Evolutionary conservation across 441 rosid species (phyloP).

Genomic region (Caryocar brasiliense): DNA sequence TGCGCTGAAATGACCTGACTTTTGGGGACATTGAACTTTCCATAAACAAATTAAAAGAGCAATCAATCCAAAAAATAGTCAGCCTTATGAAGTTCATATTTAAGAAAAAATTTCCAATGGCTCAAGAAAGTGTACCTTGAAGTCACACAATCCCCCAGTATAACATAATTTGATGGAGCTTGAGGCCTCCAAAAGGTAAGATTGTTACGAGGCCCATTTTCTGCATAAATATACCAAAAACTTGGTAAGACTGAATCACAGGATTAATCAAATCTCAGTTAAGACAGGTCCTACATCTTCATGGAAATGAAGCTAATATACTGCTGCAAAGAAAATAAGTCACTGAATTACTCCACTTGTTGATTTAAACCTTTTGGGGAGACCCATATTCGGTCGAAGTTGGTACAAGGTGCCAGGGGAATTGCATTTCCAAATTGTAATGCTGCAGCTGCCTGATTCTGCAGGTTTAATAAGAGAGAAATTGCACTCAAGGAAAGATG

Average conservation of each 20-base stretch:
- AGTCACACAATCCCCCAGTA: slow-evolving; percentile 96
- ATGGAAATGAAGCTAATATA: slow-evolving; percentile 4
- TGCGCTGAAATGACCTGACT: too few relatives aligned
- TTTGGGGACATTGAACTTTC: too few relatives aligned
- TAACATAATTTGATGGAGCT: slow-evolving; percentile 93
- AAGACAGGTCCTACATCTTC: not conserved
- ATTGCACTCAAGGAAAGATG: slow-evolving; percentile 87
- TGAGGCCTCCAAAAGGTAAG: slow-evolving; percentile 98
- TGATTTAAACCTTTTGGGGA: slow-evolving; percentile 65
- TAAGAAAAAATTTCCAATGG: not conserved
- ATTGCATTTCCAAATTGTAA: slow-evolving; percentile 80
- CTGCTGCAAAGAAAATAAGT: slow-evolving; percentile 2
- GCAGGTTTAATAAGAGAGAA: slow-evolving; percentile 84
- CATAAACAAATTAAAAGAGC: not conserved
- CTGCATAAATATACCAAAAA: slow-evolving; percentile 36
- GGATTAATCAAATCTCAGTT: not conserved
- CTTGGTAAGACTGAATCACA: slow-evolving; percentile 6
- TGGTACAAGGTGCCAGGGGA: slow-evolving; percentile 85
- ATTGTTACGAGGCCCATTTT: slow-evolving; percentile 59
- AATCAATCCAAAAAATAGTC: not conserved
- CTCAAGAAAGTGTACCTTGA: slow-evolving; percentile 53
- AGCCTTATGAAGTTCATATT: not conserved
- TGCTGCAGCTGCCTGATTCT: slow-evolving; percentile 70
- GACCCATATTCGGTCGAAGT: slow-evolving; percentile 81
- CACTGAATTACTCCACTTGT: slow-evolving; percentile 1